These are phyloP conservation scores for Chaetomium strumarium DNA, from an alignment of 2,329 filamentous ascomycete genomes.

Conservation along the genomic window DNA sequence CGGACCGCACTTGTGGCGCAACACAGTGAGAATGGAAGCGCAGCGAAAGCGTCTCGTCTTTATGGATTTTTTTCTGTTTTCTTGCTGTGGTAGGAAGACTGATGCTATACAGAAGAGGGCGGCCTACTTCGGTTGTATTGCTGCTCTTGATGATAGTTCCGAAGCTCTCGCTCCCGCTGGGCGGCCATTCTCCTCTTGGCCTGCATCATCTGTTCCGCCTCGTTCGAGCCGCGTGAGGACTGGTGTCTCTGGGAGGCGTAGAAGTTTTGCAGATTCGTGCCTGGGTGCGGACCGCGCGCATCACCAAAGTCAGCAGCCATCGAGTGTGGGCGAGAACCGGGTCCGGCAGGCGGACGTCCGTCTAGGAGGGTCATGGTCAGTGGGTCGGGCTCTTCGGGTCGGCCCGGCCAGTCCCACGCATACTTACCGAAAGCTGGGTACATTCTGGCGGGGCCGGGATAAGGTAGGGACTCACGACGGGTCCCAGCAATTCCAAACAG, in stretches of 20 bases:
- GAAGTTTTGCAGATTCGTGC: constrained; percentile 83
- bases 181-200: constrained; percentile 98
- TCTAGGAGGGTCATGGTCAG: constrained; percentile 43
- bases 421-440: constrained; percentile 56
- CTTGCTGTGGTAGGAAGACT: constrained; percentile 37
- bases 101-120: constrained; percentile 67
- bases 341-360: constrained; percentile 59
- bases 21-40: constrained; percentile 27
- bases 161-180: constrained; percentile 96
- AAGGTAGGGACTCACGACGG: constrained; percentile 76
- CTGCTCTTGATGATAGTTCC: constrained; percentile 99
- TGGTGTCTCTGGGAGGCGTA: constrained; percentile 93
- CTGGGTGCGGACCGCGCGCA: constrained; percentile 61
- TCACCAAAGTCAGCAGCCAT: constrained; percentile 79
- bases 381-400: constrained; percentile 20
- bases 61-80: constrained; percentile 31
- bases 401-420: constrained; percentile 27
- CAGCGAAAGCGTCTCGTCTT: constrained; percentile 32
- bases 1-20: constrained; percentile 30
- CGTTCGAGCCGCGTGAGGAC: constrained; percentile 72
- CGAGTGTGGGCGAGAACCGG: constrained; percentile 71
- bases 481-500: constrained; percentile 62
- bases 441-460: constrained; percentile 50
- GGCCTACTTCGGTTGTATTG: constrained; percentile 99
- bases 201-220: constrained; percentile 98